Evolutionary conservation across 2,329 filamentous ascomycete genomes (phyloP).

Genomic region (Venturia pyrina): DNA sequence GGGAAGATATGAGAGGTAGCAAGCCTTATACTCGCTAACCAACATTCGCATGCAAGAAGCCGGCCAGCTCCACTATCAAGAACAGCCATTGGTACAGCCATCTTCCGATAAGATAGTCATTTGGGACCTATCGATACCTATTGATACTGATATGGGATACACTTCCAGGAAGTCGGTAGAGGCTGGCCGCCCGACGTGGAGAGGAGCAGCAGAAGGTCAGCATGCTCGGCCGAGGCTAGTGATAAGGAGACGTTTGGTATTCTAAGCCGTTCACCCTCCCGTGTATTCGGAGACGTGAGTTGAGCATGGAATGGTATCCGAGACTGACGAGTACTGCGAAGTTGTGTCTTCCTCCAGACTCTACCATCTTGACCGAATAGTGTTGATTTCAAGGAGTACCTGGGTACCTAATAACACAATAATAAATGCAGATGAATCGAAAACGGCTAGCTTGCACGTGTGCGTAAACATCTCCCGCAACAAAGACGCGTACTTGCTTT

Average conservation of each 20-base stretch:
- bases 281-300: background rate
- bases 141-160: background rate
- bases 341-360: too few species aligned
- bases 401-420: too few species aligned
- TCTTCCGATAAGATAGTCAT: background rate
- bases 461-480: background rate
- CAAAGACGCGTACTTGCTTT: too few species aligned
- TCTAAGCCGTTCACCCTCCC: background rate
- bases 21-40: background rate
- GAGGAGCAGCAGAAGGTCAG: background rate
- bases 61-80: background rate
- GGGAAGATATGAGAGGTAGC: background rate
- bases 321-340: background rate
- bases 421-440: background rate
- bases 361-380: too few species aligned
- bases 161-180: background rate
- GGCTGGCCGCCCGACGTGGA: background rate
- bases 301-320: background rate
- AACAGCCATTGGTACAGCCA: background rate
- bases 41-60: background rate
- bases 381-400: too few species aligned
- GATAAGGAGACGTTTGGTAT: background rate
- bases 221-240: background rate
- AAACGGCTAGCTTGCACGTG: background rate
- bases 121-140: background rate